phyloP scores from a whole-genome alignment of 2,329 filamentous ascomycete genomes.

The Exophiala phaeomuriformis region DNA sequence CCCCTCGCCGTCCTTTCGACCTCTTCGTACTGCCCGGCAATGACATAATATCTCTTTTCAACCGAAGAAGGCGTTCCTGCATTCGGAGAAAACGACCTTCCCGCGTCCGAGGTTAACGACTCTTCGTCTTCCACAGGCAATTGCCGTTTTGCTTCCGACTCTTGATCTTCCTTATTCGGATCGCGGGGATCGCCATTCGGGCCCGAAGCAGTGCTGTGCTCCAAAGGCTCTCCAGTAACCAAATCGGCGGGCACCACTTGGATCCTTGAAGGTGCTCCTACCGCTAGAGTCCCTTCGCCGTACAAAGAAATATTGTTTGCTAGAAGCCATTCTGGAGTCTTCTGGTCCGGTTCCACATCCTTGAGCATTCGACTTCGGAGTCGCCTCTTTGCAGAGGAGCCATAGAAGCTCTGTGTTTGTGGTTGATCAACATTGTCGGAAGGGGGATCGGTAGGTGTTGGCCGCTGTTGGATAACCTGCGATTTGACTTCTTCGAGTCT shows the following conservation, averaged over 20 bases:
- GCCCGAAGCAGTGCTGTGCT: constrained; percentile 4
- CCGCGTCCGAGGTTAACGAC: not conserved
- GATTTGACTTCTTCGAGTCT: constrained; percentile 2
- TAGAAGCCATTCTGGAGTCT: constrained; percentile 21
- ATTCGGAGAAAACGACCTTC: not conserved
- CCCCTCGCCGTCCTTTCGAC: constrained; percentile 22
- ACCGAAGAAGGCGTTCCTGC: not conserved
- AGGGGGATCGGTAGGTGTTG: not conserved
- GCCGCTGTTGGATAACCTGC: not conserved
- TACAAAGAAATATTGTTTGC: constrained; percentile 18
- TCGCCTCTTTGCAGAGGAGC: constrained; percentile 19
- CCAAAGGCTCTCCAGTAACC: constrained; percentile 14
- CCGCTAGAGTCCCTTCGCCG: constrained; percentile 6
- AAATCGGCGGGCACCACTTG: constrained; percentile 16
- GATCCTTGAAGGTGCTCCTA: constrained; percentile 7
- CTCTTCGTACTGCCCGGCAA: constrained; percentile 23
- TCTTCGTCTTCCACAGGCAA: not conserved
- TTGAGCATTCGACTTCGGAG: constrained; percentile 17
- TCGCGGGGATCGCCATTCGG: constrained; percentile 3
- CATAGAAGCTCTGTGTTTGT: constrained; percentile 12
- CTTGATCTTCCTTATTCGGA: not conserved
- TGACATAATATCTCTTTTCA: constrained; percentile 20
- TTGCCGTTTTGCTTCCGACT: not conserved
- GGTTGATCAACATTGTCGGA: constrained; percentile 5
- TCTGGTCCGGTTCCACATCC: constrained; percentile 6